A percentile compares a stretch with the other conserved stretches of the same genome.
Conservation (phyloP, 2,329 filamentous ascomycete genomes). For the Ceratocystis colombiana region DNA sequence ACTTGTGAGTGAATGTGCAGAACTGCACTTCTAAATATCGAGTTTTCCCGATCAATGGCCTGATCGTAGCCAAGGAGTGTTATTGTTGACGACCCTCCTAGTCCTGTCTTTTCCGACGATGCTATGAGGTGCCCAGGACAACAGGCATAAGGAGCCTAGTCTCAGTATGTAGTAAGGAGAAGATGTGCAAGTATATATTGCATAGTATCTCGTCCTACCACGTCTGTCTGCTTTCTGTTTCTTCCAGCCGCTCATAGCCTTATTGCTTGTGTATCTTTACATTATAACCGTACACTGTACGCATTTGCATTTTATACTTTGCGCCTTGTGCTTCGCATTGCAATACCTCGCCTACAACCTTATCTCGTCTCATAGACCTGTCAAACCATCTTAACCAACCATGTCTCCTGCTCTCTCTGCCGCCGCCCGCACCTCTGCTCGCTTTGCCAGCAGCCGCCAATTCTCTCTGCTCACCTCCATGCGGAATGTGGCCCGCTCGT, state of each 20-base stretch:
- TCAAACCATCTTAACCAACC: background rate
- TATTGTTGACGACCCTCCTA: background rate
- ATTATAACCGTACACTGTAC: background rate
- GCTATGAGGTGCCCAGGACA: background rate
- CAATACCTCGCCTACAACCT: background rate
- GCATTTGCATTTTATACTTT: no score
- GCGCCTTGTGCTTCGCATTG: background rate
- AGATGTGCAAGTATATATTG: background rate
- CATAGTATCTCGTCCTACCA: background rate
- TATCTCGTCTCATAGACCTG: constrained; percentile 3
- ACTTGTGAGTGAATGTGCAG: background rate
- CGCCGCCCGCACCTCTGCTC: constrained; percentile 27
- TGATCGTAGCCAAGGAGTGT: constrained; percentile 6
- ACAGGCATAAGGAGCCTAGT: background rate
- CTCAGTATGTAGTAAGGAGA: background rate
- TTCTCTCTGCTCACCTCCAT: constrained; percentile 33
- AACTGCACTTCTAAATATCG: background rate
- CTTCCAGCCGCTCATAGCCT: background rate
- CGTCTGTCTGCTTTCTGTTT: no score
- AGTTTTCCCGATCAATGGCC: constrained; percentile 12
- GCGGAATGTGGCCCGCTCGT: constrained; percentile 32
- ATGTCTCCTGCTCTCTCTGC: constrained; percentile 22
- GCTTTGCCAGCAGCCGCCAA: constrained; percentile 31
- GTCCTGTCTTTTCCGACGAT: background rate
- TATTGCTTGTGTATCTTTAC: background rate